Evolutionary conservation across 164 flowering plant genomes (phyloP).

Genomic region (Sextonia rubra): DNA sequence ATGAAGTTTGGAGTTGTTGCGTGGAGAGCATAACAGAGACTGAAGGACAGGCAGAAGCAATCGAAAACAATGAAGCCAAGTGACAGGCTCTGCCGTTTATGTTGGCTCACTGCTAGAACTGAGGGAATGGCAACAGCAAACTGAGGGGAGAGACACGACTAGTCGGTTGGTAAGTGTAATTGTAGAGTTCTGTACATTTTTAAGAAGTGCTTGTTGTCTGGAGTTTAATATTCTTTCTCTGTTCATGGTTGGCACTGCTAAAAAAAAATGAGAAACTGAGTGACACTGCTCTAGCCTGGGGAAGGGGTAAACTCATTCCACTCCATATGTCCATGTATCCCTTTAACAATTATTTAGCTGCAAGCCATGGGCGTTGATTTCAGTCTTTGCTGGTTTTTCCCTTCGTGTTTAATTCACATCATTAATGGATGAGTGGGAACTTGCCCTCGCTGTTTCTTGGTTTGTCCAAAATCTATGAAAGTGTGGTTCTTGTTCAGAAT

Average conservation of each 20-base stretch:
- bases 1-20: constrained; percentile 12
- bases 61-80: constrained; percentile 3
- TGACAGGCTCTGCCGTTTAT: not conserved
- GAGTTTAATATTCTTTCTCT: constrained; percentile 11
- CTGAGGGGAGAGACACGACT: not conserved
- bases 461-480: too few species aligned
- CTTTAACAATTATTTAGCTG: not conserved
- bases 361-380: not conserved
- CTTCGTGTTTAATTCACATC: not conserved
- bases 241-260: constrained; percentile 1
- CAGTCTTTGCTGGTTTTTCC: not conserved
- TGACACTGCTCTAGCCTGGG: not conserved
- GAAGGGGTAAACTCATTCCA: not conserved
- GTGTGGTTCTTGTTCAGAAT: too few species aligned
- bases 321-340: not conserved
- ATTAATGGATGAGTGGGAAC: too few species aligned
- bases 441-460: too few species aligned
- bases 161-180: constrained; percentile 5
- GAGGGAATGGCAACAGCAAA: not conserved
- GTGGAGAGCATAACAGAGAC: constrained; percentile 6
- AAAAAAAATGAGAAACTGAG: not conserved
- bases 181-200: constrained; percentile 22
- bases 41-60: constrained; percentile 7
- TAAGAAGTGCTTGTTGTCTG: not conserved
- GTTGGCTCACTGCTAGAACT: not conserved